Evolutionary conservation across 1,284 basidiomycete species (phyloP), one percentile per base, ranked within the genome.

Genomic region (Ustilago shanxiensis): DNA sequence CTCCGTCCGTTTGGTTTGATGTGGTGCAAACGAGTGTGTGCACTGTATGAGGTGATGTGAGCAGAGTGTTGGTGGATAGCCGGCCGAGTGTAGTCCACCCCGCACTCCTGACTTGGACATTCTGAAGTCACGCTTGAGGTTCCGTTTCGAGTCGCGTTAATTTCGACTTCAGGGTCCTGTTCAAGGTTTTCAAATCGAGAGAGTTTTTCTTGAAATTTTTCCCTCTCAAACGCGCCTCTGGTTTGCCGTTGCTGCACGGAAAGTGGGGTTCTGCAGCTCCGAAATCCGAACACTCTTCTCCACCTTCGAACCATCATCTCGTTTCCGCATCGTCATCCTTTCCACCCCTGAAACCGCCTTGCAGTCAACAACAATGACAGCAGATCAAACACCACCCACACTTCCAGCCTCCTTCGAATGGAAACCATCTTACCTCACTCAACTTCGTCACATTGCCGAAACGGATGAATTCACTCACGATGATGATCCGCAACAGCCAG

Each of bases 381-480:
- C 53, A 31, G 50, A 67, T 4, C 35, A 9, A 37, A 58, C 47
- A 1, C 50, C 60, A 13, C 41, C 66, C 50, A 45, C 55, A 11
- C 54, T 61, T 39, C 9, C 39, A 5, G 26, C 62, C 8, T 33
- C 60, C 2, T 65, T 60, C 54, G 22, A 57, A 13, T 67, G 45
- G 37, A 28, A 59, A 7, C 56, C 52, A 9, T 31, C 54, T 1
- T 51, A 72, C 47, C 52, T 52, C 10, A 52, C 50, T 10, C 69
- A 72, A 26, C 69, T 77, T 5, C 59, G 35, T 20, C 69, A 66
- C 50, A 77, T 77, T 13, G 69, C 69, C 18, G 54, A 62, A 1
- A 72, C 74, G 4, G 74, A 77, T 54, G 74, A 77, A 47, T 72
- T 60, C 29, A 16, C 39, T 7, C 60, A 59, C 14, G 60, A 77